Conservation (phyloP, 225 moss, liverwort and hornwort genomes). For the Neckera pumila region DNA sequence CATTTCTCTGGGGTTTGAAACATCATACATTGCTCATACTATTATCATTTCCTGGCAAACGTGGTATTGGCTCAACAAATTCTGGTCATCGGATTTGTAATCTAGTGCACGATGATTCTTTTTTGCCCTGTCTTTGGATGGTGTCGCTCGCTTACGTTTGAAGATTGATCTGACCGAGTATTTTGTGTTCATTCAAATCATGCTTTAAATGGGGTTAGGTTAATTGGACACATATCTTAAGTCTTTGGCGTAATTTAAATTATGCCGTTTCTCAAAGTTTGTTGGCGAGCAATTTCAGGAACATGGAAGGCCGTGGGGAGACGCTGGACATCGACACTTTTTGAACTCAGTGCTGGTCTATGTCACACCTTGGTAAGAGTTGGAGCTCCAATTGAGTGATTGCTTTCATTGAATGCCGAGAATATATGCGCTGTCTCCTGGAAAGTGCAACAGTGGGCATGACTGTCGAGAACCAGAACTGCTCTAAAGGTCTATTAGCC, state of each 20-base stretch:
- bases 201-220: background rate
- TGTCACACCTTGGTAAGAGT: slow-evolving; percentile 45
- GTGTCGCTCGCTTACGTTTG: background rate
- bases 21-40: background rate
- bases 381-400: background rate
- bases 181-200: background rate
- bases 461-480: background rate
- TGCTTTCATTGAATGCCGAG: background rate
- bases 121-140: background rate
- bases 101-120: too few relatives aligned
- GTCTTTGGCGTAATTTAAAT: background rate
- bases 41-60: background rate
- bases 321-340: slow-evolving; percentile 28
- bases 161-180: background rate
- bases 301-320: slow-evolving; percentile 26
- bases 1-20: background rate
- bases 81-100: background rate
- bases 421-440: background rate
- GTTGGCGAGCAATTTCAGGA: slow-evolving; percentile 13
- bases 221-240: background rate
- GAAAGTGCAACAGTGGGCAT: background rate
- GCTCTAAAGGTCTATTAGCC: background rate
- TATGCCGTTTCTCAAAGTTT: background rate
- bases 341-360: slow-evolving; percentile 36
- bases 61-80: background rate